Base-by-base conservation (phyloP, 768 basidiomycete genomes). In the Auriscalpium vulgare region DNA sequence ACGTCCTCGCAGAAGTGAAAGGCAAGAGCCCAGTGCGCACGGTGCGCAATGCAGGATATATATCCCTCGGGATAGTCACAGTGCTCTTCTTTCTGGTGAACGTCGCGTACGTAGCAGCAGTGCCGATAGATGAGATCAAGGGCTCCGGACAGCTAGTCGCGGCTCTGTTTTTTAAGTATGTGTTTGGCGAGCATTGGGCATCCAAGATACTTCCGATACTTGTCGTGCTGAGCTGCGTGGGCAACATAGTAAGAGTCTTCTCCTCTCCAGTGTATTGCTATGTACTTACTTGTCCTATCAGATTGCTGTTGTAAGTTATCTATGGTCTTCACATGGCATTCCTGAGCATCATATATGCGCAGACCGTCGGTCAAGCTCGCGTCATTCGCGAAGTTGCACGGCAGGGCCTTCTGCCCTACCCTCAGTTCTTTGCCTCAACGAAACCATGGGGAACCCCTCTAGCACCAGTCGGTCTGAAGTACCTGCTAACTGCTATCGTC, bases 381-480 rank as follows among this genome's bases (percentile, higher is more conserved):
- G 67, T 79, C 47, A 68, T 80, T 34, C 74, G 78, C 21, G 80
- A 82, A 64, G 70, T 78, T 36, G 79, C 75, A 13, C 70, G 80
- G 49, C 78, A 81, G 67, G 79, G 79, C 10, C 67, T 82, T 5
- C 66, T 82, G 16, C 80, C 80, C 0, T 79, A 69, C 50, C 72
- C 78, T 2, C 65, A 62, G 6, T 75, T 80, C 64, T 80, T 77
- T 62, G 71, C 76, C 2, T 75, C 75, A 3, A 78, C 73, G 9
- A 67, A 70, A 49, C 78, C 79, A 4, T 78, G 80, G 52, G 76
- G 74, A 35, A 78, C 79, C 1, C 79, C 80, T 2, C 60, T 74
- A 6, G 76, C 69, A 1, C 75, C 78, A 7, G 69, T 75, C 2
- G 54, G 67, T 23, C 66, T 78, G 47, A 56, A 75, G 55, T 75